Evolutionary conservation across 2,329 filamentous ascomycete species (phyloP), one percentile per base, ranked within the genome.

Genomic region (Camillea tinctor): DNA sequence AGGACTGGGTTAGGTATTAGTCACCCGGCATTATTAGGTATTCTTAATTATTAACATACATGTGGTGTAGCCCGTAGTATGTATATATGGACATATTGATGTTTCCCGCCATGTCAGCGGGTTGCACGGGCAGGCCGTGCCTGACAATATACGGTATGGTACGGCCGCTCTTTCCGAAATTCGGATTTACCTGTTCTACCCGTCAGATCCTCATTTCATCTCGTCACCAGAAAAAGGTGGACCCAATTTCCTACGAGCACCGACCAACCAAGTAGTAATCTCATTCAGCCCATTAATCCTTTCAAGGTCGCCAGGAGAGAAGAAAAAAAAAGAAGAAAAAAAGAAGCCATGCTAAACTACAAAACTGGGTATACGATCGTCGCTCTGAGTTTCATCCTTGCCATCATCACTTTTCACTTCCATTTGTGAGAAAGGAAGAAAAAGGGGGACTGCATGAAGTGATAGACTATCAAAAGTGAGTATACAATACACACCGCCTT

Each of bases 141-240:
- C 23, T 30, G 17, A 19, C 23, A 30, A 53, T 15, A 17, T 53
- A 23, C 23, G 19, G 22, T 53, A 13, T 53, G 51, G 51, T 53
- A 53, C 51, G 51, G 51, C 51, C 51, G 51, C 23, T 36, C 22
- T 44, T 30, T 53, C 51, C 51, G 51, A 30, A 30, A 30, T 53
- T 30, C 51, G 51, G 30, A 53, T 53, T 30, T 19, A 30, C 24
- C 24, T 21, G 24, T 30, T 53, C 51, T 30, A 53, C 24, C 24
- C 22, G n/a, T 30, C 23, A 21, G 23, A 53, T 53, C 51, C 51
- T 30, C 51, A 53, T 30, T 44, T 44, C 36, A 44, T 44, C 13
- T 44, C 36, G 36, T 44, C 36, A 44, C 36, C 26, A 30, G 26
- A 30, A 9, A 30, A 44, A 44, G n/a, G n/a, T 17, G 5, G 36